These are phyloP conservation scores for Quercus dentata DNA, from an alignment of 306 rosid species.

Conservation along the genomic window DNA sequence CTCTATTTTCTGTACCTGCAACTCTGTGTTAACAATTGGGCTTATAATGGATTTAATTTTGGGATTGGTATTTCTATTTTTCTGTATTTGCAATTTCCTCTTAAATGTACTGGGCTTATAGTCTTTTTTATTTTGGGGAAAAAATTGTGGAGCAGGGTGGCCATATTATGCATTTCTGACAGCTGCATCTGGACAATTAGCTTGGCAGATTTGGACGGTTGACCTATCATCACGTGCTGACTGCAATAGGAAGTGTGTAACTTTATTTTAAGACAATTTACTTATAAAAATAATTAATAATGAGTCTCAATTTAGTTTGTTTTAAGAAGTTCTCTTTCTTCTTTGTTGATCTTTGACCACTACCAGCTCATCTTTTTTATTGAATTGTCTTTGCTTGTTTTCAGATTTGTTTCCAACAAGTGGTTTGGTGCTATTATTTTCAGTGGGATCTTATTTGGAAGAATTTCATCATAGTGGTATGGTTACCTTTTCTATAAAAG, in stretches of 20 bases:
- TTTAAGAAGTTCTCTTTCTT: neutral
- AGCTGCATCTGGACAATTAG: conserved; percentile 76
- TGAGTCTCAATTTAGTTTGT: neutral
- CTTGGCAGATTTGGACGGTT: conserved; percentile 81
- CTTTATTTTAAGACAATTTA: neutral
- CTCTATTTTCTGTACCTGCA: neutral
- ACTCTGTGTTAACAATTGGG: neutral
- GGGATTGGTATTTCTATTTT: neutral
- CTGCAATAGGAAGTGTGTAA: conserved; percentile 75
- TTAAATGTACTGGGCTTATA: neutral
- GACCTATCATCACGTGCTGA: conserved; percentile 74
- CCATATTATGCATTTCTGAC: conserved; percentile 77
- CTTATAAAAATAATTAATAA: neutral
- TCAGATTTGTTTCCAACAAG: conserved; percentile 89
- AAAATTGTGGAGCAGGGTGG: conserved; percentile 55
- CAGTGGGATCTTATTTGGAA: conserved; percentile 75
- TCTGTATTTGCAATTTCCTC: neutral
- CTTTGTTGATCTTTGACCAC: neutral
- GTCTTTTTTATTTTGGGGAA: conserved; percentile 12
- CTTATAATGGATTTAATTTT: neutral
- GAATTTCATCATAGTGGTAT: conserved; percentile 44
- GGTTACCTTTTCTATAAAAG: neutral
- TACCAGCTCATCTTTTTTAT: conserved; percentile 5
- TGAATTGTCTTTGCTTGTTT: conserved; percentile 1
- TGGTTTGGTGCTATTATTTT: conserved; percentile 94